Evolutionary conservation across 2,329 filamentous ascomycete species (phyloP).

Genomic region (Colletotrichum sp.): DNA sequence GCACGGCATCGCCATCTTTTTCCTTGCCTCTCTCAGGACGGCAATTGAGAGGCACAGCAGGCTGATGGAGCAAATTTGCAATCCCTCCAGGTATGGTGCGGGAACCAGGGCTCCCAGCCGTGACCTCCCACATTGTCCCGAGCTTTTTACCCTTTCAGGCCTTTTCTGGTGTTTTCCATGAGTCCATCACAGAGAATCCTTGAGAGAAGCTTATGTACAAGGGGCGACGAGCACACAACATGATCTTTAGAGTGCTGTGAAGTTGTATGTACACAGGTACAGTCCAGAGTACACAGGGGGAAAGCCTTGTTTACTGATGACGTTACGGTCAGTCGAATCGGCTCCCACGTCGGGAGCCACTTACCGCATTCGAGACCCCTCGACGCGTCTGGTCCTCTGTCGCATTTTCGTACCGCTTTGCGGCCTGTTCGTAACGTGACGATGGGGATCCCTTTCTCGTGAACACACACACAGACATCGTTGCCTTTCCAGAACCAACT

Average conservation of each 20-base stretch:
- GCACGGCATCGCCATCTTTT: background rate
- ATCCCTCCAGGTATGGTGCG: background rate
- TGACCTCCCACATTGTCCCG: background rate
- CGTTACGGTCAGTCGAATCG: background rate
- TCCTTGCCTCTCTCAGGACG: background rate
- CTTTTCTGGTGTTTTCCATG: background rate
- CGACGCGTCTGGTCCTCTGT: background rate
- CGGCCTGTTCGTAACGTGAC: background rate
- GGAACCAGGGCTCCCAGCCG: background rate
- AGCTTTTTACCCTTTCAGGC: background rate
- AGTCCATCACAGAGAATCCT: background rate
- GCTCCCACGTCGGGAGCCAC: background rate
- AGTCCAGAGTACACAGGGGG: background rate
- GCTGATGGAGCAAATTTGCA: background rate
- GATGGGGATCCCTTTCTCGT: background rate
- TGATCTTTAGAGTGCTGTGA: background rate
- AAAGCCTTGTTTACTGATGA: background rate
- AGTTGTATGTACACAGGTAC: background rate
- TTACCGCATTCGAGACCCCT: background rate
- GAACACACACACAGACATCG: background rate
- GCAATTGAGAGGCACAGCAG: background rate
- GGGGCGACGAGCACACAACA: background rate
- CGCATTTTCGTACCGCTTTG: background rate
- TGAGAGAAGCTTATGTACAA: background rate
- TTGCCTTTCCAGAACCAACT: background rate